A percentile compares a stretch with the other conserved stretches of the same genome.
Conservation (phyloP, 2,329 filamentous ascomycete genomes). For the Knoxdaviesia proteae region DNA sequence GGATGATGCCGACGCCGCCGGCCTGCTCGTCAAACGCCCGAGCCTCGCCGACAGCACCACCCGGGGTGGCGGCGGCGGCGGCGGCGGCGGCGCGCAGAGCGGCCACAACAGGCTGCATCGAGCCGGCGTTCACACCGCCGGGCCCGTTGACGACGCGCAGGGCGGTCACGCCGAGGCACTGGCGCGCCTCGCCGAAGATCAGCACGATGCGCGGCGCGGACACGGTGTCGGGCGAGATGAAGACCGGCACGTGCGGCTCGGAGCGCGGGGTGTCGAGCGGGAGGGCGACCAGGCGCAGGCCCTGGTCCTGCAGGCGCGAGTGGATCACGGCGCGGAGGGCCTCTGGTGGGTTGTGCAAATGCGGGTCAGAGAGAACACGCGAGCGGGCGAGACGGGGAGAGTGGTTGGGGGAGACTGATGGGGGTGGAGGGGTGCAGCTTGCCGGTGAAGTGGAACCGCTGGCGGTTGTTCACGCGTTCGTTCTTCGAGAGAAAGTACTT, state of each 20-base stretch:
- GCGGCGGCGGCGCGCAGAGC: too few relatives aligned
- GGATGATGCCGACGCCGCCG: constrained; percentile 37
- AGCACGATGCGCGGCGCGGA: constrained; percentile 44
- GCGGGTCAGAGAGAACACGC: neutral
- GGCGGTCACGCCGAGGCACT: constrained; percentile 58
- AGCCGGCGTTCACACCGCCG: constrained; percentile 51
- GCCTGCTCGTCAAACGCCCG: constrained; percentile 13
- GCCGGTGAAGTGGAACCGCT: constrained; percentile 58
- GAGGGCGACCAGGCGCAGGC: constrained; percentile 38
- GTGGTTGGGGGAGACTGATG: neutral
- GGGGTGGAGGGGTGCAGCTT: constrained; percentile 8
- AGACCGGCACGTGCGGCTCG: constrained; percentile 47
- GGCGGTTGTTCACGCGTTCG: constrained; percentile 55
- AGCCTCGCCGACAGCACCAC: constrained; percentile 13
- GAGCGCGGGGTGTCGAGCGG: constrained; percentile 27
- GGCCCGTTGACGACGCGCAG: constrained; percentile 42
- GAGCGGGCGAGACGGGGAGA: neutral
- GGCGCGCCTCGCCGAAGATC: constrained; percentile 48
- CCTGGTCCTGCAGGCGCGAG: constrained; percentile 37
- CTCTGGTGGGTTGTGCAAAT: constrained; percentile 17
- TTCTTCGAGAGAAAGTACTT: constrained; percentile 55
- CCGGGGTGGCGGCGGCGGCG: too few relatives aligned
- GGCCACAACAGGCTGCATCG: constrained; percentile 40
- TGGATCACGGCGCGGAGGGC: constrained; percentile 41
- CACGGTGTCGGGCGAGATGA: constrained; percentile 30